A percentile compares a stretch with the other conserved stretches of the same genome.
phyloP scores from a whole-genome alignment of 2,329 filamentous ascomycete genomes.

The Dothistroma septosporum region DNA sequence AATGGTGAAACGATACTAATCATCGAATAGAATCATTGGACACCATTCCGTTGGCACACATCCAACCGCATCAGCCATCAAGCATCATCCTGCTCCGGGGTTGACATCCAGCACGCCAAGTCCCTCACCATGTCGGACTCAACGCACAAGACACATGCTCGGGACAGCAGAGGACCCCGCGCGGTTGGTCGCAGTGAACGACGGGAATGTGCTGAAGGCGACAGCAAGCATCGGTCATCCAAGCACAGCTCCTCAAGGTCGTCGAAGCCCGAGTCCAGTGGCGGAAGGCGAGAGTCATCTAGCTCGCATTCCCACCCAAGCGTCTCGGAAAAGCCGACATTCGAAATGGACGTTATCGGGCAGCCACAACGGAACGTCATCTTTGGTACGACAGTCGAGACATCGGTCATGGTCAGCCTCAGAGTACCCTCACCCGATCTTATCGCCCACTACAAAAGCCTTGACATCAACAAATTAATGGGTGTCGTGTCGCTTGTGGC shows the following conservation, averaged over 20 bases:
- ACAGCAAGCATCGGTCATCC: conserved; percentile 19
- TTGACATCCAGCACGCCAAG: conserved; percentile 7
- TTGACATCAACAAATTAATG: conserved; percentile 30
- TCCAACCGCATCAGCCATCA: not conserved
- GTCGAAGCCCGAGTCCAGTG: conserved; percentile 27
- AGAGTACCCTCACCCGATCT: conserved; percentile 24
- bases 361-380: conserved; percentile 27
- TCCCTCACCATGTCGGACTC: conserved; percentile 23
- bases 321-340: conserved; percentile 23
- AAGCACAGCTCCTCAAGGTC: conserved; percentile 22
- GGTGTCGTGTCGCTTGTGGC: conserved; percentile 31
- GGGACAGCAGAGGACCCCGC: conserved; percentile 29
- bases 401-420: conserved; percentile 32
- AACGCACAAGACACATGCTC: conserved; percentile 26
- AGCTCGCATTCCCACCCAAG: conserved; percentile 7
- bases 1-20: conserved; percentile 12
- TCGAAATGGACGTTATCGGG: conserved; percentile 33
- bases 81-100: not conserved
- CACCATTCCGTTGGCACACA: not conserved
- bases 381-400: conserved; percentile 30
- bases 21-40: conserved; percentile 7
- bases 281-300: conserved; percentile 24
- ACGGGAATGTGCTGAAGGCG: conserved; percentile 19
- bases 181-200: conserved; percentile 25
- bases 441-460: conserved; percentile 17